Evolutionary conservation across 495 filamentous ascomycete species (phyloP), one percentile per base, ranked within the genome.

Genomic region (Xylaria bambusicola): DNA sequence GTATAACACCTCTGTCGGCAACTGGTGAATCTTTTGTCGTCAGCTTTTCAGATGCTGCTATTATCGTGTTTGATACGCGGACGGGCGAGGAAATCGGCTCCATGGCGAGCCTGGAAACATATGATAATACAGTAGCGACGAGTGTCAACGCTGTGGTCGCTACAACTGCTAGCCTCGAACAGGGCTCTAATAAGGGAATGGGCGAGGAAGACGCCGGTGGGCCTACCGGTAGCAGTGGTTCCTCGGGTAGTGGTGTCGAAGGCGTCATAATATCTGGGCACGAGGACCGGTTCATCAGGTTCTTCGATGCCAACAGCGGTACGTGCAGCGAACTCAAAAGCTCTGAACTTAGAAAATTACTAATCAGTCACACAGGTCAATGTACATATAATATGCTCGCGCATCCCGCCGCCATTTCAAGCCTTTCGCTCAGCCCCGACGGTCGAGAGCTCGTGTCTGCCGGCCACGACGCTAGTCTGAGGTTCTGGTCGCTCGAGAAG

Each of bases 261-360:
- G 95, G 94, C 6, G 87, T 93, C 38, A 86, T 98, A 36, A 95
- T 98, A 62, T 94, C 87, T 49, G 94, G 94, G 62, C 92, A 98
- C 69, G 94, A 98, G 73, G 94, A 98, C 76, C 84, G 87, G 64
- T 97, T 89, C 67, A 92, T 98, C 62, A 81, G 94, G 62, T 95
- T 98, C 80, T 98, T 96, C 66, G 94, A 98, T 79, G 94, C 94
- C 21, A 98, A 98, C 68, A 96, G 90, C 75, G 94, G 94, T 98
- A 85, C 72, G 91, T 86, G 35, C 1, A 13, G n/a, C 50, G n/a
- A 42, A 1, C 0, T 52, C 26, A 23, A 18, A 41, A 9, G 52
- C 12, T 1, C 33, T 31, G 6, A 47, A 50, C 1, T 33, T 53
- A 4, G 17, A 38, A 18, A 10, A 23, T 52, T 49, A 60, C 77